A percentile compares a stretch with the other conserved stretches of the same genome.
Conservation (phyloP, 441 rosid genomes). For the Adansonia rubrostipa region DNA sequence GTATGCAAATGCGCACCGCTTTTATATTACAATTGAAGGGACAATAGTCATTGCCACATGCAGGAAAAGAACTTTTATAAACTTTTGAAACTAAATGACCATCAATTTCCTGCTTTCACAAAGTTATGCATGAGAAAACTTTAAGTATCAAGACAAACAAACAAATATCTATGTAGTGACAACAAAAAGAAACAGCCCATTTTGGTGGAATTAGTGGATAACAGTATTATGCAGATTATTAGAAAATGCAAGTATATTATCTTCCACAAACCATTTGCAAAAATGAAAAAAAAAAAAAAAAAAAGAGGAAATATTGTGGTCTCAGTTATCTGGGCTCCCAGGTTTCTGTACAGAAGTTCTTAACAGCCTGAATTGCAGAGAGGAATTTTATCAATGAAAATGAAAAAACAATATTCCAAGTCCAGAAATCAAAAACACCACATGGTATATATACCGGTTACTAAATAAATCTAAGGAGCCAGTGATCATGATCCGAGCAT, state of each 20-base stretch:
- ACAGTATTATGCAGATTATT: background rate
- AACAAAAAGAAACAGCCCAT: background rate
- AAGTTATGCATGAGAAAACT: background rate
- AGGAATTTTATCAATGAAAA: slow-evolving; percentile 29
- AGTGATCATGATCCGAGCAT: slow-evolving; percentile 75
- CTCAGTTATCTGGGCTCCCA: slow-evolving; percentile 55
- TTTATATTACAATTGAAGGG: background rate
- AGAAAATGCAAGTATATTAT: background rate
- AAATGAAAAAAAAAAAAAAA: background rate
- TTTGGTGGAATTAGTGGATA: background rate
- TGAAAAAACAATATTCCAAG: background rate
- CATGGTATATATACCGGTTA: slow-evolving; percentile 51
- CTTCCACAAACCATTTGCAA: background rate
- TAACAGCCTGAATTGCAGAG: slow-evolving; percentile 56
- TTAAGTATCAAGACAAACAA: background rate
- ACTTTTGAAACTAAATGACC: background rate
- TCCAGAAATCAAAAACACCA: slow-evolving; percentile 15
- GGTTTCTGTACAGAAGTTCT: slow-evolving; percentile 75
- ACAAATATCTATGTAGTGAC: background rate
- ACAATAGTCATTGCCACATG: background rate
- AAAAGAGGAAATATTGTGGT: background rate
- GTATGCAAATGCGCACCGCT: background rate
- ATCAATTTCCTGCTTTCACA: background rate
- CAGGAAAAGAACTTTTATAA: background rate
- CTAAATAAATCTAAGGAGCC: slow-evolving; percentile 81